Evolutionary conservation across 768 basidiomycete genomes (phyloP).

Genomic region (Termitomyces titanicus): DNA sequence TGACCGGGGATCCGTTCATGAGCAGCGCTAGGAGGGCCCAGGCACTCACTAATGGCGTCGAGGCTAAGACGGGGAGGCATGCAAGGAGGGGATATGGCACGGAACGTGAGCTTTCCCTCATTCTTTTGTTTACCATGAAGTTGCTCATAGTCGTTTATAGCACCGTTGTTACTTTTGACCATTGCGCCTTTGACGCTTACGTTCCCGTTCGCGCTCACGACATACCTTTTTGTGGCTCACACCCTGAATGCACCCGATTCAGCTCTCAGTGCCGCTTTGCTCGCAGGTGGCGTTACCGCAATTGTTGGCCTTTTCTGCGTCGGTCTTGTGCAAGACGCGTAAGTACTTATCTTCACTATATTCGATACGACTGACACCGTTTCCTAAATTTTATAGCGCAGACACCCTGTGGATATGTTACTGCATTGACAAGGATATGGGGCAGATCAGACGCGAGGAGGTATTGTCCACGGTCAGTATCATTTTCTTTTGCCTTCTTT

Average conservation of each 20-base stretch:
- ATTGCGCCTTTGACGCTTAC: conserved; percentile 77
- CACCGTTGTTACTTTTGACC: conserved; percentile 69
- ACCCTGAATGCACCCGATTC: conserved; percentile 65
- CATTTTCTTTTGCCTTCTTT: background rate
- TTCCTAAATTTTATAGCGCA: conserved; percentile 24
- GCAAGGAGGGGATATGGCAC: conserved; percentile 47
- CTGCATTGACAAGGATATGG: conserved; percentile 45
- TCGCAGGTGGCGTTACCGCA: conserved; percentile 78
- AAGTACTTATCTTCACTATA: conserved; percentile 15
- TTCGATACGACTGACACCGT: background rate
- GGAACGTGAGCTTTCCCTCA: conserved; percentile 46
- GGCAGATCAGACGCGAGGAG: conserved; percentile 36
- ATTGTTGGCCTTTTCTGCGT: conserved; percentile 82
- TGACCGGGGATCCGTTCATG: conserved; percentile 73
- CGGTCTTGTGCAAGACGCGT: conserved; percentile 72
- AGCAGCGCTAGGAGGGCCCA: conserved; percentile 46
- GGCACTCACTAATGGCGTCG: conserved; percentile 35
- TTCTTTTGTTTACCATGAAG: background rate
- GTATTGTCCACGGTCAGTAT: conserved; percentile 36
- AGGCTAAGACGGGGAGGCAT: conserved; percentile 28
- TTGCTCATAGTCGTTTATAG: conserved; percentile 24
- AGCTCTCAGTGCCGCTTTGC: conserved; percentile 69
- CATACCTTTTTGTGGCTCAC: conserved; percentile 89
- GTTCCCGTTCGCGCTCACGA: conserved; percentile 75
- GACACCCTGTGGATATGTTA: conserved; percentile 47